Evolutionary conservation across 805 yeast genomes (phyloP).

Genomic region (Teunomyces pallodes): DNA sequence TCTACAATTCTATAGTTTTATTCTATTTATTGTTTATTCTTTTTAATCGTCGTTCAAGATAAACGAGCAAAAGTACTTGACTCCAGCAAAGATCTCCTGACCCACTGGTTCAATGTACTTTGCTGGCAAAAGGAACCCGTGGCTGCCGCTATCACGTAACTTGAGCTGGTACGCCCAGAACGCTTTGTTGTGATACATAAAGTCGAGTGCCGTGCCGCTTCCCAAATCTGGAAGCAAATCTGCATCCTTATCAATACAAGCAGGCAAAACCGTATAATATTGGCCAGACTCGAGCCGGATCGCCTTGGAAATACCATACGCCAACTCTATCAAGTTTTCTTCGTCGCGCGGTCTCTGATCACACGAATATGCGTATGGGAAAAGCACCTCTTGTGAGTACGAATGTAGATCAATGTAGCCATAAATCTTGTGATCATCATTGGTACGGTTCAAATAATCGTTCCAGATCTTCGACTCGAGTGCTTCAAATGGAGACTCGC

Average conservation of each 20-base stretch:
- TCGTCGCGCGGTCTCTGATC: conserved; percentile 70
- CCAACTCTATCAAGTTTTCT: conserved; percentile 77
- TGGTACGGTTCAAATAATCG: conserved; percentile 38
- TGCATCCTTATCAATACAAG: conserved; percentile 75
- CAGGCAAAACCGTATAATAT: conserved; percentile 66
- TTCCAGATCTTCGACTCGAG: conserved; percentile 40
- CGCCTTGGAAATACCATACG: conserved; percentile 75
- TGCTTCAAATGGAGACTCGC: conserved; percentile 66
- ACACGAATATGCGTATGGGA: conserved; percentile 83
- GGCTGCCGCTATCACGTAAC: conserved; percentile 76
- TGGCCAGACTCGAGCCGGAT: conserved; percentile 65
- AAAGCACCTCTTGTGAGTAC: conserved; percentile 77
- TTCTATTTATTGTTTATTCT: not conserved
- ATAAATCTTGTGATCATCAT: conserved; percentile 55
- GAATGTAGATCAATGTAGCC: conserved; percentile 85
- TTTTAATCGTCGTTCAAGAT: conserved; percentile 14
- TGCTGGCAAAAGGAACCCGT: conserved; percentile 77
- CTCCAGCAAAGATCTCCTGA: conserved; percentile 64
- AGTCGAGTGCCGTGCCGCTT: conserved; percentile 77
- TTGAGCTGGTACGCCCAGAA: conserved; percentile 83
- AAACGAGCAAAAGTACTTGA: conserved; percentile 56
- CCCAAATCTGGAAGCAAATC: conserved; percentile 74
- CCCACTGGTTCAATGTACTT: conserved; percentile 75
- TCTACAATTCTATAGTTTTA: too few relatives aligned
- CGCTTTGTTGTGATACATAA: conserved; percentile 78